phyloP scores from a whole-genome alignment of 208 protist species.

The Leishmania tropica region DNA sequence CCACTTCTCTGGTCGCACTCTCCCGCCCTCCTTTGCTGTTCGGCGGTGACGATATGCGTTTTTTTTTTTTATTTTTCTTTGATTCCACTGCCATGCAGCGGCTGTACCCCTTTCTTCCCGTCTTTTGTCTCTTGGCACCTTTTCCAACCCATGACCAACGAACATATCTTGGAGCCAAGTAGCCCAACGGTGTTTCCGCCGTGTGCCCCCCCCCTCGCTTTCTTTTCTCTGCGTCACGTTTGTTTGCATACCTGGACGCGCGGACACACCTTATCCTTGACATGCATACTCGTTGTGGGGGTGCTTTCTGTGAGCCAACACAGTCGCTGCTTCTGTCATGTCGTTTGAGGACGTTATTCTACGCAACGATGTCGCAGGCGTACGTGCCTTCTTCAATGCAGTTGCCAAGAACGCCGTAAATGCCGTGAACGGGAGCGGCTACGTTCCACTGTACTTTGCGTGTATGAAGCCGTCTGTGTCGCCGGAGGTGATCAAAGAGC shows the following conservation, averaged over 20 bases:
- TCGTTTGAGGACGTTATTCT: slow-evolving; percentile 33
- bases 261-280: not conserved
- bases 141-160: not conserved
- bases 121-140: not conserved
- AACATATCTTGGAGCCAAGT: not conserved
- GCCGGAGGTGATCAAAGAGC: slow-evolving; percentile 40
- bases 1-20: not conserved
- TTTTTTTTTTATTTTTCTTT: not conserved
- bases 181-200: not conserved
- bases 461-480: slow-evolving; percentile 78
- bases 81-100: not conserved
- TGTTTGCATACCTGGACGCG: not conserved
- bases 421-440: slow-evolving; percentile 54
- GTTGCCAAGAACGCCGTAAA: slow-evolving; percentile 32
- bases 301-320: not conserved
- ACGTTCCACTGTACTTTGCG: slow-evolving; percentile 82
- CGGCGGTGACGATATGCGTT: not conserved
- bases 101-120: not conserved
- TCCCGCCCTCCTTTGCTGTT: not conserved
- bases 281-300: not conserved
- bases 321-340: slow-evolving; percentile 4
- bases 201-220: not conserved
- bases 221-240: slow-evolving; percentile 12
- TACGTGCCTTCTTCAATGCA: slow-evolving; percentile 20
- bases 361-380: slow-evolving; percentile 27